A percentile compares a stretch with the other conserved stretches of the same genome.
phyloP scores from a whole-genome alignment of 2,329 filamentous ascomycete species.

The Nemania serpens region DNA sequence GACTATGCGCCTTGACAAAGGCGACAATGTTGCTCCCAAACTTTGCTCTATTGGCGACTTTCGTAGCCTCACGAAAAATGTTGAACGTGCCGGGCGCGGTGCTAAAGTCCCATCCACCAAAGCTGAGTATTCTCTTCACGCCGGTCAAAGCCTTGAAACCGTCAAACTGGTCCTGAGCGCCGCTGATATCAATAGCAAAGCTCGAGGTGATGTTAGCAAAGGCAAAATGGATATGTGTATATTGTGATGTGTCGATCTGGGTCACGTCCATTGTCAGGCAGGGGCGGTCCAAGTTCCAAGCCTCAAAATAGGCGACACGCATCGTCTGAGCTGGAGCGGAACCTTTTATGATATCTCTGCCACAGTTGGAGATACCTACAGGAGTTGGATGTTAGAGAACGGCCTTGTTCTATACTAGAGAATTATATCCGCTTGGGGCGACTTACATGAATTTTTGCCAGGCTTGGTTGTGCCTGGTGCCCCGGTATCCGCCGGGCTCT shows the following conservation, averaged over 20 bases:
- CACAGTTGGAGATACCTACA: slow-evolving; percentile 1
- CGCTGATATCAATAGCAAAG: slow-evolving; percentile 14
- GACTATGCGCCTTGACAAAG: slow-evolving; percentile 33
- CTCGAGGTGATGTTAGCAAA: slow-evolving; percentile 20
- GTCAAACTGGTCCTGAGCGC: slow-evolving; percentile 28
- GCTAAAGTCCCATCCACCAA: slow-evolving; percentile 32
- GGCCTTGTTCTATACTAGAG: background rate
- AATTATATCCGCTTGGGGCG: background rate
- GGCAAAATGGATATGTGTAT: slow-evolving; percentile 29
- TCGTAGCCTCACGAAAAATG: slow-evolving; percentile 25
- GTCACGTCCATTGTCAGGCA: slow-evolving; percentile 27
- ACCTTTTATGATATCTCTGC: background rate
- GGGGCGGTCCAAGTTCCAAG: slow-evolving; percentile 22
- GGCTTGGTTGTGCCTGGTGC: slow-evolving; percentile 5
- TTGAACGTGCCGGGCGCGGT: slow-evolving; percentile 26
- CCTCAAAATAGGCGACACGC: slow-evolving; percentile 26
- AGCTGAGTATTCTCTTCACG: slow-evolving; percentile 27
- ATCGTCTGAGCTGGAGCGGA: background rate
- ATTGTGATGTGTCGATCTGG: slow-evolving; percentile 21
- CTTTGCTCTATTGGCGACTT: background rate
- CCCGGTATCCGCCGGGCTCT: background rate
- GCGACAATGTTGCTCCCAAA: slow-evolving; percentile 23
- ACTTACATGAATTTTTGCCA: background rate
- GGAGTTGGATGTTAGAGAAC: background rate
- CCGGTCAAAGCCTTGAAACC: slow-evolving; percentile 25